Base-by-base conservation (phyloP, 2,329 filamentous ascomycete genomes). In the Arthroderma sp. region DNA sequence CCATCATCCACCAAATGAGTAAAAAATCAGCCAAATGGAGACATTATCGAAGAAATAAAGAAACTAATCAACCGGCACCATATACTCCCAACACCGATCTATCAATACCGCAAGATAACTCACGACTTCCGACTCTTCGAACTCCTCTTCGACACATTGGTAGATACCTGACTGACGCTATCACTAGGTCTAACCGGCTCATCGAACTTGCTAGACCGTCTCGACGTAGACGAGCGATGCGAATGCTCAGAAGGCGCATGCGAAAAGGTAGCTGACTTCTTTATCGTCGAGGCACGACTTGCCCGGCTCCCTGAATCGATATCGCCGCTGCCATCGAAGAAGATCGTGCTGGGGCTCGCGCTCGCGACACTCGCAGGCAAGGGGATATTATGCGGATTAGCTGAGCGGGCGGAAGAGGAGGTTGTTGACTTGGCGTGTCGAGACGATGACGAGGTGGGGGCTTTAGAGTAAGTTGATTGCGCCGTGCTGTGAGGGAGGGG, bases 91-190 rank as follows among this genome's bases (percentile, higher is more conserved):
- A 22, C 15, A 22, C 15, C 15, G 15, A 22, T 11, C 11, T 9
- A 34, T 9, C 32, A 34, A 34, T 2, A 11, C 8, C 8, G 11
- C 8, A 34, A 34, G 11, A 34, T 11, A 9, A 34, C 8, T 11
- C 32, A 34, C 4, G 30, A 46, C 34, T 37, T 27, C 40, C 40
- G 39, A 39, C 44, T 52, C 40, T 40, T 38, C 6, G 45, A 38
- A 37, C 50, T 51, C 44, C 33, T 49, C 46, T 38, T 46, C 44
- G 48, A 50, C 39, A 45, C 47, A 44, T 50, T 50, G 29, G 45
- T 52, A 31, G 45, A 64, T 29, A 65, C 58, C 53, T 66, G 63
- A 40, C 64, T 66, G 40, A 63, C 58, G 45, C 60, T 65, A 51
- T 66, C 64, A 46, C 58, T 60, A 6, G 64, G 61, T 38, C 50